Evolutionary conservation across 306 rosid species (phyloP).

Genomic region (Prunus salicina): DNA sequence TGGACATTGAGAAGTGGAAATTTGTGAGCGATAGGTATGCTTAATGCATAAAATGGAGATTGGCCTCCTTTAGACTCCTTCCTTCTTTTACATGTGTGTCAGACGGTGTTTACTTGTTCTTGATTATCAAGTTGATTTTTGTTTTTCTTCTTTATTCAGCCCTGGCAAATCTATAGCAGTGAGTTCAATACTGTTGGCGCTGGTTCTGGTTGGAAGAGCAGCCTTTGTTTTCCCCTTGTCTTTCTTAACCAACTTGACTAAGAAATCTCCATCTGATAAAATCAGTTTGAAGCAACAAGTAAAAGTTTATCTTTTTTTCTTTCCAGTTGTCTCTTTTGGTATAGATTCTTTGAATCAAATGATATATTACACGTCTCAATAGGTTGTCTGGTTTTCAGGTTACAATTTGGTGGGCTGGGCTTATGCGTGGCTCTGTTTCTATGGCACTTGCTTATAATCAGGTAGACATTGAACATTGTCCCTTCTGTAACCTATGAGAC

Average conservation of each 20-base stretch:
- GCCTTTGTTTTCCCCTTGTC: slow-evolving; percentile 91
- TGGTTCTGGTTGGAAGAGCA: slow-evolving; percentile 89
- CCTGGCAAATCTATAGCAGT: slow-evolving; percentile 81
- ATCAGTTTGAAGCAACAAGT: slow-evolving; percentile 83
- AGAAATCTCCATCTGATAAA: slow-evolving; percentile 61
- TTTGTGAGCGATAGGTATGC: slow-evolving; percentile 70
- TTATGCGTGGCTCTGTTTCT: slow-evolving; percentile 98
- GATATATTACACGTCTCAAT: background rate
- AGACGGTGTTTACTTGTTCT: background rate
- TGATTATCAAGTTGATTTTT: slow-evolving; percentile 24
- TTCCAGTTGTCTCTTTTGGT: background rate
- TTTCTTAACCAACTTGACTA: slow-evolving; percentile 74
- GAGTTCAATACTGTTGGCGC: slow-evolving; percentile 79
- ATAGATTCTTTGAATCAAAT: background rate
- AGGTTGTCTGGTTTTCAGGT: slow-evolving; percentile 43
- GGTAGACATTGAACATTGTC: slow-evolving; percentile 41
- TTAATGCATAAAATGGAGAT: slow-evolving; percentile 2
- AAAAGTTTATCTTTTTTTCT: slow-evolving; percentile 17
- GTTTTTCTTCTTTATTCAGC: slow-evolving; percentile 34
- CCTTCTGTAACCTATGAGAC: slow-evolving; percentile 5
- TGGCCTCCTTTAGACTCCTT: background rate
- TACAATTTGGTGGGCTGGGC: slow-evolving; percentile 99
- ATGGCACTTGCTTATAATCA: slow-evolving; percentile 95
- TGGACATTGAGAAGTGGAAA: slow-evolving; percentile 97
- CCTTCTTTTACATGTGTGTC: background rate